Conservation (phyloP, 495 filamentous ascomycete genomes). For the Lophiotrema nucula region DNA sequence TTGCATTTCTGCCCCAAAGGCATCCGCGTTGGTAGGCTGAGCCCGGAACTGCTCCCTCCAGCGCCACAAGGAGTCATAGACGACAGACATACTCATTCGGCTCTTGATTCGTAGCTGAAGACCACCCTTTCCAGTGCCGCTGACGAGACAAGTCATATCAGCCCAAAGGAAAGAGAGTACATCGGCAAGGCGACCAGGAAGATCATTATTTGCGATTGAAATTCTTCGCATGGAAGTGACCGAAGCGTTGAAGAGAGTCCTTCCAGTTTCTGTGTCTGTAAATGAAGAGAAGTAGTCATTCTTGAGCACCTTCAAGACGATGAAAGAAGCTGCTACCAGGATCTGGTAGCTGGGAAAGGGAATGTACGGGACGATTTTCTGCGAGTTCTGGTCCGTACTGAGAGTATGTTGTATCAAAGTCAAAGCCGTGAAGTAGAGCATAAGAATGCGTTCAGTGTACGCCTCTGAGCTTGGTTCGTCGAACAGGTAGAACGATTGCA, state of each 20-base stretch:
- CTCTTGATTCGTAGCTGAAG: slow-evolving; percentile 2
- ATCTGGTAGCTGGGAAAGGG: not conserved
- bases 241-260: not conserved
- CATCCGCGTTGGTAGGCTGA: not conserved
- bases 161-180: slow-evolving; percentile 2
- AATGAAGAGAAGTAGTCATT: slow-evolving; percentile 15
- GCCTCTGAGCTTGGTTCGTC: slow-evolving; percentile 8
- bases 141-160: not conserved
- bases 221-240: not conserved
- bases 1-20: not conserved
- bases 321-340: slow-evolving; percentile 7
- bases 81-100: slow-evolving; percentile 12
- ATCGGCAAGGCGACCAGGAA: not conserved
- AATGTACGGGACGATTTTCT: not conserved
- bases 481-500: slow-evolving; percentile 12
- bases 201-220: slow-evolving; percentile 6
- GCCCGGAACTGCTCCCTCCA: not conserved
- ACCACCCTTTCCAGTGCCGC: slow-evolving; percentile 7
- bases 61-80: slow-evolving; percentile 9
- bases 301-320: slow-evolving; percentile 8
- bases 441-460: slow-evolving; percentile 3
- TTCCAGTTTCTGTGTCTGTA: not conserved
- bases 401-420: slow-evolving; percentile 6
- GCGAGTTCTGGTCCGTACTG: not conserved
- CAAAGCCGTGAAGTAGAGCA: slow-evolving; percentile 4